Conservation (phyloP, 345 rosid genomes). For the Geranium brycei region DNA sequence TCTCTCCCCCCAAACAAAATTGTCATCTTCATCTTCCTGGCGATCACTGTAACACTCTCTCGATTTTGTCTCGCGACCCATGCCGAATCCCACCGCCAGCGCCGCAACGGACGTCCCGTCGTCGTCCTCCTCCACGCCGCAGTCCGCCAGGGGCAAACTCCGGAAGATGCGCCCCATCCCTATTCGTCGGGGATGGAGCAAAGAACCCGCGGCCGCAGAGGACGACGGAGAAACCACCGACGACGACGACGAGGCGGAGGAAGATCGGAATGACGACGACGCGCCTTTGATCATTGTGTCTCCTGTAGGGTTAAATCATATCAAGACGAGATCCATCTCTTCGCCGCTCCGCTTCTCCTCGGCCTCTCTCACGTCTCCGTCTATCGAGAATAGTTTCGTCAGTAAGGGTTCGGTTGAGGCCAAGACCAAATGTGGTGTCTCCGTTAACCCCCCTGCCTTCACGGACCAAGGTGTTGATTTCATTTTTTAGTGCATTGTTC, state of each 20-base stretch:
- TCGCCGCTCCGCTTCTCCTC: constrained; percentile 53
- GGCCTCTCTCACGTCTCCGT: constrained; percentile 17
- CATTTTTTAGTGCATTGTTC: not conserved
- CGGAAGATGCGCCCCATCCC: constrained; percentile 59
- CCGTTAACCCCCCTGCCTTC: not conserved
- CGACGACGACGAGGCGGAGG: not conserved
- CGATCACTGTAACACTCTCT: constrained; percentile 9
- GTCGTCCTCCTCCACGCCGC: constrained; percentile 10
- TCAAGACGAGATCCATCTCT: constrained; percentile 53
- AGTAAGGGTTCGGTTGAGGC: constrained; percentile 14
- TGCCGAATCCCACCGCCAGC: not conserved
- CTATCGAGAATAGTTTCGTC: constrained; percentile 7
- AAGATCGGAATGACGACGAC: constrained; percentile 10
- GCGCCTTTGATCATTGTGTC: constrained; percentile 39
- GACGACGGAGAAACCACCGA: constrained; percentile 1
- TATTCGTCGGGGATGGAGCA: constrained; percentile 15
- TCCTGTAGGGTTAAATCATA: constrained; percentile 59
- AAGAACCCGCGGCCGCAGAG: not conserved
- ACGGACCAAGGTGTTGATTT: not conserved
- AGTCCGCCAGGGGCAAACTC: constrained; percentile 29
- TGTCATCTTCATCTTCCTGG: not conserved
- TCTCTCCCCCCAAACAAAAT: not conserved
- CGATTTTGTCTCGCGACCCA: not conserved
- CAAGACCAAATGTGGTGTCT: constrained; percentile 4
- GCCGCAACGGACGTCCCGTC: constrained; percentile 8